Evolutionary conservation across 2,329 filamentous ascomycete species (phyloP), one percentile per base, ranked within the genome.

Genomic region (Nemania abortiva): DNA sequence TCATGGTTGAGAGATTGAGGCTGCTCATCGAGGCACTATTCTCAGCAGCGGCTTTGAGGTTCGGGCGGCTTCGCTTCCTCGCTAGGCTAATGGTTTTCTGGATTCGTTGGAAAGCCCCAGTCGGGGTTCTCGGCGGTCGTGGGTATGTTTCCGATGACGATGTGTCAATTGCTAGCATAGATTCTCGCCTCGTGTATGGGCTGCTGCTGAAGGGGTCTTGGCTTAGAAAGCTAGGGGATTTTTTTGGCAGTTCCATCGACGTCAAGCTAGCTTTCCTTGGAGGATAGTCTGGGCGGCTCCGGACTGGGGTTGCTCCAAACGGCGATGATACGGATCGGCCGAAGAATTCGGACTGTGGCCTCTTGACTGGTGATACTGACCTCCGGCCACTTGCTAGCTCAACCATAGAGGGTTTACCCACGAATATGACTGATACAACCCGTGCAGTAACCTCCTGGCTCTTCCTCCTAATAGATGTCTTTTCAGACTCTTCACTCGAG

Each of bases 341-440:
- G 37, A 70, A 68, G 54, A 71, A 68, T 65, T 68, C 70, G 63
- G 75, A 73, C 65, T 76, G 75, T 70, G 76, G 70, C 74, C 78
- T 73, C 74, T 77, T 82, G 68, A 77, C 81, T 10, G 83, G 81
- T 4, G 85, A 83, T 9, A 79, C 72, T n/a, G 85, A 84, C 69
- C 84, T 79, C 61, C 82, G 79, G 37, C 81, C 79, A 18, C 76
- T 76, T 13, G 77, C 76, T 13, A 89, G 80, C 71, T 89, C 81
- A 67, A 89, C 82, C 13, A 90, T 83, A 54, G 83, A 86, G 4
- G 89, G 89, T 79, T 88, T 89, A 66, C 88, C 88, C 2, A 86
- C 82, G 69, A 86, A 89, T 65, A 89, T 81, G 47, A 91, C 87
- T 0, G 87, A 88, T 13, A 91, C 87, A 1, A 86, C 82, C 61